Conservation (phyloP, 306 rosid species). For the Castanospermum australe region DNA sequence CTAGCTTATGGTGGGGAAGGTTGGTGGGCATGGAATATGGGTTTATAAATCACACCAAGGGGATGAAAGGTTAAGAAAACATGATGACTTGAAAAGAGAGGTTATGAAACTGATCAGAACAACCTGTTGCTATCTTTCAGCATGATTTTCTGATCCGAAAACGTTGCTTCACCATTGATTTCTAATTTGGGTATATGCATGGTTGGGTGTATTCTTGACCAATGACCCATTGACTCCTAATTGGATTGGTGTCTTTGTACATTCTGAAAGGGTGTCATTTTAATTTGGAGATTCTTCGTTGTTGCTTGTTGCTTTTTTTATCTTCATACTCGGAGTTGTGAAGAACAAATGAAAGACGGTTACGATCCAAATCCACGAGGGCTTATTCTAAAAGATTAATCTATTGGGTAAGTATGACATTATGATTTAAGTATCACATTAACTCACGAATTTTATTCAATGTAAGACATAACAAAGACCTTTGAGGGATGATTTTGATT, state of each 20-base stretch:
- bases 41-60: slow-evolving; percentile 31
- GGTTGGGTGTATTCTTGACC: background rate
- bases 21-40: slow-evolving; percentile 13
- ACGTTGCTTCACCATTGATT: slow-evolving; percentile 36
- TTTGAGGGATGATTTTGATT: background rate
- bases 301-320: background rate
- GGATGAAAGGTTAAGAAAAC: background rate
- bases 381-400: no score
- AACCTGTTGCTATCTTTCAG: slow-evolving; percentile 23
- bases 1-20: background rate
- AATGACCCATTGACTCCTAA: background rate
- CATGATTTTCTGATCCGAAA: slow-evolving; percentile 32
- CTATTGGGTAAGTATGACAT: no score
- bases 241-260: background rate
- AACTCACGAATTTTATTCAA: no score
- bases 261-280: background rate
- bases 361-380: no score
- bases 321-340: background rate
- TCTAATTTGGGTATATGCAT: slow-evolving; percentile 36
- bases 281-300: background rate
- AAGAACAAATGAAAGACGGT: no score
- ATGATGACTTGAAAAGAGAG: slow-evolving; percentile 7
- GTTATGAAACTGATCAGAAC: slow-evolving; percentile 16
- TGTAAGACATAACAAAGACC: no score
- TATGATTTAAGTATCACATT: no score